Evolutionary conservation across 2,329 filamentous ascomycete species (phyloP), one percentile per base, ranked within the genome.

Genomic region (Sarocladiaceae sp.): DNA sequence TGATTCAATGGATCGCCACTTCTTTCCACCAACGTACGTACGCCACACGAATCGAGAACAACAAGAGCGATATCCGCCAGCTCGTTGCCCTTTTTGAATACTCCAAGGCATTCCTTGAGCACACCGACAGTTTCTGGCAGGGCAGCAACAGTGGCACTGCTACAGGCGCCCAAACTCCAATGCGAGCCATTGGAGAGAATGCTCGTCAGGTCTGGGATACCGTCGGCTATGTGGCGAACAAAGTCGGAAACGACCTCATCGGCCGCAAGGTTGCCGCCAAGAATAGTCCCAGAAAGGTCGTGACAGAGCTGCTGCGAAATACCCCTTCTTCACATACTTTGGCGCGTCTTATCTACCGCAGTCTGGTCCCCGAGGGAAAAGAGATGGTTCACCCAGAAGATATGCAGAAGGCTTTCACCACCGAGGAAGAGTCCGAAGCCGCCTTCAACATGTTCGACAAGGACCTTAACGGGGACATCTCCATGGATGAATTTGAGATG

Each of bases 401-500:
- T 62, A 70, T 97, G 51, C 85, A 84, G 56, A 74, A 79, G 11
- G 91, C 89, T 1, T 97, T 96, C 60, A 80, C 87, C 10, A 88
- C 86, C 22, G 79, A 86, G 17, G 92, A 97, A 13, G 93, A 97
- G 64, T 90, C 91, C 1, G 87, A 94, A 51, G 88, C 88, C 2
- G 92, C 92, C 0, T 97, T 97, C 62, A 77, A 78, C 59, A 92
- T 97, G 76, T 97, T 97, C 59, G 93, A 97, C 71, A 95, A 94
- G 64, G 93, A 97, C 62, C 83, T 97, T 73, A 97, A 97, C 57
- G 93, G 92, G 3, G 93, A 97, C 62, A 96, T 97, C 48, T 95
- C 89, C 1, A 91, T 96, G 82, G 90, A 96, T 62, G 93, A 97
- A 66, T 80, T 97, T 20, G 92, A 97, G 67, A 84, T 89, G 20